Evolutionary conservation across 1,139 yeast genomes (phyloP), one percentile per base, ranked within the genome.

Genomic region (Hyphopichia wangnamkhiaoensis): DNA sequence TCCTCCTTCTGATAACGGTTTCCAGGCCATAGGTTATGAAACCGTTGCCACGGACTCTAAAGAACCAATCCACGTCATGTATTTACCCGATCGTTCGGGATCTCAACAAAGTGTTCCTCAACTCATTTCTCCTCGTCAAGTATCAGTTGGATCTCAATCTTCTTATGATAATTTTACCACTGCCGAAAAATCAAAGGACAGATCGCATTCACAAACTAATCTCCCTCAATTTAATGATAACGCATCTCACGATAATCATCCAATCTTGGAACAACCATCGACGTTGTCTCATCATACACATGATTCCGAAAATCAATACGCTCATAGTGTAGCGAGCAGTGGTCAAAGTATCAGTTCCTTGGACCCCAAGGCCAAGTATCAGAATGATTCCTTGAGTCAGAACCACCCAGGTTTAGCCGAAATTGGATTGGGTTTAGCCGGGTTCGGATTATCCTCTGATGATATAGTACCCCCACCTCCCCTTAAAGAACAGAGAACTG

Each of bases 1-100:
- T 5, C 18, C 30, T n/a, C n/a, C n/a, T n/a, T n/a, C n/a, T 15
- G 20, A 15, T 5, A 16, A 21, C n/a, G 29, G 23, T 7, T 66
- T 67, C 46, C 71, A 64, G 33, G 71, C 73, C 15, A 58, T 68
- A 27, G 63, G 69, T 29, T 68, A 68, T 43, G 63, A 61, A 12
- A 39, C 56, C 16, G 56, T 61, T 30, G 43, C 58, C 9, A 25
- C 53, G 8, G 47, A 49, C 28, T 42, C 54, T 10, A 53, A 49
- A 25, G 67, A 63, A 39, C 71, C 71, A 5, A 57, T 59, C 14
- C 61, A 55, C 37, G 68, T 64, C 20, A 54, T 47, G 51, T 55
- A 54, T 38, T 50, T 65, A 17, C 71, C 69, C 4, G 56, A 50
- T 8, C 46, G 52, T 23, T 28, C 47, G 30, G 17, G 18, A 13